A percentile compares a stretch with the other conserved stretches of the same genome.
Conservation (phyloP, 139 green algal genomes). For the Chlorella sorokiniana region DNA sequence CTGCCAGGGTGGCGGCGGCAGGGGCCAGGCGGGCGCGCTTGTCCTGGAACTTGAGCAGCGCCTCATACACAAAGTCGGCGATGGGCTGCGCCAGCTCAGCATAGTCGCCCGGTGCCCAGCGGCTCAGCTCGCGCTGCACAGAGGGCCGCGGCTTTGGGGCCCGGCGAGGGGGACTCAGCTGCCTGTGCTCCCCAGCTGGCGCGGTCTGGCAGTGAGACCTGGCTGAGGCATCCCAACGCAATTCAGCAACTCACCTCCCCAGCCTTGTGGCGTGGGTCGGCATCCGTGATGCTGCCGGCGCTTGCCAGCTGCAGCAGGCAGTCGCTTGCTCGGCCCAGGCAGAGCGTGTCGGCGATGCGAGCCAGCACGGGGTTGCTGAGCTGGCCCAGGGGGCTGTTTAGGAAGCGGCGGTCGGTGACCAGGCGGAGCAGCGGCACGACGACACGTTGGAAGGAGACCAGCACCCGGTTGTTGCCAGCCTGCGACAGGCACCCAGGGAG, state of each 20-base stretch:
- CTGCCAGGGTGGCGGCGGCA: neutral
- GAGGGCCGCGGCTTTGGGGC: neutral
- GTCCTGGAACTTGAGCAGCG: neutral
- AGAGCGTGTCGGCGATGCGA: neutral
- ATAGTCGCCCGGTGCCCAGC: neutral
- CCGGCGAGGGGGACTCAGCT: too few relatives aligned
- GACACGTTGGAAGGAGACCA: neutral
- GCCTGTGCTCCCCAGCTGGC: too few relatives aligned
- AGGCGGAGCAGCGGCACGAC: conserved; percentile 1
- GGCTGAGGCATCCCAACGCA: neutral
- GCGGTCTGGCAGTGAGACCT: neutral
- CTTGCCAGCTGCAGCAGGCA: neutral
- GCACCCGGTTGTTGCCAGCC: neutral
- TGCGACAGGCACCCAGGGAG: neutral
- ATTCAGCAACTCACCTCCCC: neutral
- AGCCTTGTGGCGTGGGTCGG: neutral
- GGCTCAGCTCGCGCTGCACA: neutral
- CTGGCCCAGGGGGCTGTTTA: neutral
- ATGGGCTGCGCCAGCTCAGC: neutral
- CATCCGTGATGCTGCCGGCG: neutral
- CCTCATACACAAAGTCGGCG: neutral
- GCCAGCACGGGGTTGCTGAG: neutral
- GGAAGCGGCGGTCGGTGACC: neutral
- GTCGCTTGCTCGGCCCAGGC: neutral
- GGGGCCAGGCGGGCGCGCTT: neutral